These are phyloP conservation scores for Scortechinia acanthostroma DNA, from an alignment of 2,329 filamentous ascomycete genomes.

Conservation along the genomic window DNA sequence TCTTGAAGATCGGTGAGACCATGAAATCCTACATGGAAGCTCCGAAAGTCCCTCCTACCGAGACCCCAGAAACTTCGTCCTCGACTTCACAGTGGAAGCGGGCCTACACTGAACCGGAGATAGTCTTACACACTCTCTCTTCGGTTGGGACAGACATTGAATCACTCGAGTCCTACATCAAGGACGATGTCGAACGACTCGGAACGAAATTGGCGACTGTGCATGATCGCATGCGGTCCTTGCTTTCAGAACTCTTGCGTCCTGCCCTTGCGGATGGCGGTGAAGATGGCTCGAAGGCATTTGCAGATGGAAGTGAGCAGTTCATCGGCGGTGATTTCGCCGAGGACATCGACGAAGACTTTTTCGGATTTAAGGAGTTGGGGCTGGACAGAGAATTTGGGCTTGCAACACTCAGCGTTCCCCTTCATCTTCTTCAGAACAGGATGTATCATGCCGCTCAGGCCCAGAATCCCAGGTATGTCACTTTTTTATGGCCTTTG, in stretches of 20 bases:
- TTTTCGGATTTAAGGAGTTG: conserved; percentile 95
- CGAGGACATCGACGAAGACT: conserved; percentile 95
- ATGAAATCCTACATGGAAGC: conserved; percentile 78
- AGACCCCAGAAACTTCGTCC: conserved; percentile 17
- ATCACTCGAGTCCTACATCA: conserved; percentile 76
- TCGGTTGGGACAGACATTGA: conserved; percentile 80
- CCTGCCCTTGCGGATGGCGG: conserved; percentile 74
- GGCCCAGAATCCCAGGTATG: conserved; percentile 54
- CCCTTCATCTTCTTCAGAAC: conserved; percentile 86
- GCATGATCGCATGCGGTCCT: conserved; percentile 89
- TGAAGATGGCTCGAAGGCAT: conserved; percentile 79
- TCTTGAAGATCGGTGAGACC: conserved; percentile 73
- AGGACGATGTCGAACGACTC: conserved; percentile 19
- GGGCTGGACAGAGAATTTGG: conserved; percentile 88
- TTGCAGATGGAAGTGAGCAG: conserved; percentile 94
- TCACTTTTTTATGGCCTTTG: neutral
- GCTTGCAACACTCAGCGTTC: conserved; percentile 79
- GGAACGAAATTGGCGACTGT: conserved; percentile 55
- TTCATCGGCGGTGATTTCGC: conserved; percentile 96
- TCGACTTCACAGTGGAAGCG: conserved; percentile 41
- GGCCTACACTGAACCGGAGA: conserved; percentile 76
- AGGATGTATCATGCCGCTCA: conserved; percentile 81
- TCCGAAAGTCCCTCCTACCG: conserved; percentile 61
- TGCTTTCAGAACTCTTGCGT: conserved; percentile 86
- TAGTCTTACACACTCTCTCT: conserved; percentile 76